These are phyloP conservation scores for Phytophthora ohioensis DNA, from an alignment of 352 stramenopile genomes.

Conservation along the genomic window DNA sequence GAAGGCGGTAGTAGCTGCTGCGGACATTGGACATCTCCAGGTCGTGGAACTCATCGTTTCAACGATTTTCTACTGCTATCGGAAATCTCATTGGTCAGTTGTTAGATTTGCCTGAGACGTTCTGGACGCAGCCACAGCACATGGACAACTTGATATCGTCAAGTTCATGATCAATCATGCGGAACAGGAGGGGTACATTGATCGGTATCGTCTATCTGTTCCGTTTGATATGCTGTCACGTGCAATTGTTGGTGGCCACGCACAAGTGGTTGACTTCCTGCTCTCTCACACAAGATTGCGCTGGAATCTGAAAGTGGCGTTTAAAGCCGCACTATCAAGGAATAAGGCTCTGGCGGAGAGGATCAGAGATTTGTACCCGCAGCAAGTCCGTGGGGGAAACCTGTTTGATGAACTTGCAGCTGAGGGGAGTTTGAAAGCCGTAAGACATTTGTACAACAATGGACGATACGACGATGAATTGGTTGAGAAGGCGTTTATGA, in stretches of 20 bases:
- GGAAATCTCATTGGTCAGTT: not conserved
- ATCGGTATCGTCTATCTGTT: not conserved
- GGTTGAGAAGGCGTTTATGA: not conserved
- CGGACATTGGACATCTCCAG: not conserved
- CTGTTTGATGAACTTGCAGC: not conserved
- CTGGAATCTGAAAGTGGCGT: conserved; percentile 3
- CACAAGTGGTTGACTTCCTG: conserved; percentile 1
- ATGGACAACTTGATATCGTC: not conserved
- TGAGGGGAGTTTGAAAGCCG: not conserved
- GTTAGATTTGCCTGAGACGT: not conserved
- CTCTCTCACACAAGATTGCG: not conserved
- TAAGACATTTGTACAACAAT: conserved; percentile 6
- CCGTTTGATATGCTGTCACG: not conserved
- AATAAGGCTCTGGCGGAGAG: not conserved
- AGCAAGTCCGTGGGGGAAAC: not conserved
- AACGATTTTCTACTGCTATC: not conserved
- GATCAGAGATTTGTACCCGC: not conserved
- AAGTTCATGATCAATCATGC: not conserved
- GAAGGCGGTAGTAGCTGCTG: not conserved
- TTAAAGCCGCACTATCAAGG: not conserved
- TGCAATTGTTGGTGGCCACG: conserved; percentile 35
- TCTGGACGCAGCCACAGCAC: not conserved
- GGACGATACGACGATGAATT: not conserved
- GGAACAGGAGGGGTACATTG: not conserved
- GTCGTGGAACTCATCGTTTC: not conserved